Evolutionary conservation across 2,329 filamentous ascomycete genomes (phyloP).

Genomic region (Penicillium janthinellum): DNA sequence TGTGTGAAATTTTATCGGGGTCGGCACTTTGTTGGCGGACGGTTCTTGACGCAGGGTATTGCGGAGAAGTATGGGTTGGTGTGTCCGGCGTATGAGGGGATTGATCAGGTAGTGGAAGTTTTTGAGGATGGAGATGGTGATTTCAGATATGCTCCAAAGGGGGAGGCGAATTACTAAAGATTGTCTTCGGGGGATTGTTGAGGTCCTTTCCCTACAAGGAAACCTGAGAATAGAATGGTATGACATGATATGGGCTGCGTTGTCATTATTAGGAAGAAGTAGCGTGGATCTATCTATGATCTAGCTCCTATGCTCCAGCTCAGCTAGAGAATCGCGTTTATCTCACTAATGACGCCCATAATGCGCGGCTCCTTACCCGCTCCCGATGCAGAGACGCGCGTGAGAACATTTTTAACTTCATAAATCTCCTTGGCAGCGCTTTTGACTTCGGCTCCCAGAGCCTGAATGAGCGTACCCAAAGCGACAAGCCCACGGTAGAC

Average conservation of each 20-base stretch:
- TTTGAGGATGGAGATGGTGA: conserved; percentile 41
- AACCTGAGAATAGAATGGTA: neutral
- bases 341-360: conserved; percentile 62
- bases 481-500: conserved; percentile 81
- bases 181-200: neutral
- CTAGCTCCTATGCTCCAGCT: neutral
- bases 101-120: conserved; percentile 88
- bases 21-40: conserved; percentile 86
- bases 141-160: conserved; percentile 26
- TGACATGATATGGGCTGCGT: neutral
- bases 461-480: conserved; percentile 71
- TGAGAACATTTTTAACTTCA: conserved; percentile 52
- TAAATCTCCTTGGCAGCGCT: conserved; percentile 60
- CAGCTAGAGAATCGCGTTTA: conserved; percentile 45
- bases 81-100: conserved; percentile 76
- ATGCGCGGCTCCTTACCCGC: conserved; percentile 62
- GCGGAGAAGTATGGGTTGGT: conserved; percentile 85
- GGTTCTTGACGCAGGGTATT: conserved; percentile 78
- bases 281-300: conserved; percentile 3
- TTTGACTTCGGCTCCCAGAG: conserved; percentile 61
- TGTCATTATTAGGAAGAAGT: conserved; percentile 3
- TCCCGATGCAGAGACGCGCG: conserved; percentile 50
- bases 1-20: conserved; percentile 81
- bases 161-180: neutral
- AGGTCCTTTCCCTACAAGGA: neutral